phyloP scores from a whole-genome alignment of 2,329 filamentous ascomycete species.

The Ceratocystis smalleyi region DNA sequence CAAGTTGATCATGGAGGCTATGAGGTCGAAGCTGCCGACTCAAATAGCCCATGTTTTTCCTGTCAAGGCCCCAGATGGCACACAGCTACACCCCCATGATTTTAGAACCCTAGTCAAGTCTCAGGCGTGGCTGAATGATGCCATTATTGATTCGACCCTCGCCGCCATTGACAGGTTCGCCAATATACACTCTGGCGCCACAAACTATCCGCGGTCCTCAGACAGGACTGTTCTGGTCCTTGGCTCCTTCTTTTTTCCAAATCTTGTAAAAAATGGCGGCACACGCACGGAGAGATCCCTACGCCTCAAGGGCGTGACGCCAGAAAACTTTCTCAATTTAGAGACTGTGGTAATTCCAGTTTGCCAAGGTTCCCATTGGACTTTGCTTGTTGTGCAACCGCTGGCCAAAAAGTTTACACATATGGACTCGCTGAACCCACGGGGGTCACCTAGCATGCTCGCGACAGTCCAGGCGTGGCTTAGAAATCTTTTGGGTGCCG shows the following conservation, averaged over 20 bases:
- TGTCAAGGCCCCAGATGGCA: slow-evolving; percentile 4
- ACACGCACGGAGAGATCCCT: slow-evolving; percentile 38
- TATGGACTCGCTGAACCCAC: slow-evolving; percentile 46
- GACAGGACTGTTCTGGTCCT: slow-evolving; percentile 46
- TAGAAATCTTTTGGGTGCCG: slow-evolving; percentile 37
- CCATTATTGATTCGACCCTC: slow-evolving; percentile 54
- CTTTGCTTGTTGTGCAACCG: slow-evolving; percentile 51
- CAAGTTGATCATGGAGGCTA: background rate
- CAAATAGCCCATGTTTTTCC: slow-evolving; percentile 6
- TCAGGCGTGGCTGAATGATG: slow-evolving; percentile 59
- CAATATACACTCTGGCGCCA: slow-evolving; percentile 40
- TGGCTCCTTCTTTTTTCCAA: slow-evolving; percentile 50
- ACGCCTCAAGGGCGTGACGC: slow-evolving; percentile 39
- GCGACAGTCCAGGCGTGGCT: slow-evolving; percentile 39
- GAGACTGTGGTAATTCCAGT: slow-evolving; percentile 57
- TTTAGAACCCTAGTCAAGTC: slow-evolving; percentile 45
- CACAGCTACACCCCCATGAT: slow-evolving; percentile 30
- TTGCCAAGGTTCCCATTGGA: slow-evolving; percentile 53
- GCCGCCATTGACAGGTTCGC: slow-evolving; percentile 43
- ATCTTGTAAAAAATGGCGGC: slow-evolving; percentile 34
- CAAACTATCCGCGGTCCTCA: slow-evolving; percentile 29
- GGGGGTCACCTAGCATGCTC: slow-evolving; percentile 28
- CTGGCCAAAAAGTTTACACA: slow-evolving; percentile 46
- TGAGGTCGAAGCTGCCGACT: background rate
- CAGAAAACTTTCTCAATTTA: slow-evolving; percentile 47